Percentiles rank a stretch among this genome's conserved stretches.
Evolutionary conservation across 1,284 basidiomycete species (phyloP).

Genomic region (Mycena citricolor): DNA sequence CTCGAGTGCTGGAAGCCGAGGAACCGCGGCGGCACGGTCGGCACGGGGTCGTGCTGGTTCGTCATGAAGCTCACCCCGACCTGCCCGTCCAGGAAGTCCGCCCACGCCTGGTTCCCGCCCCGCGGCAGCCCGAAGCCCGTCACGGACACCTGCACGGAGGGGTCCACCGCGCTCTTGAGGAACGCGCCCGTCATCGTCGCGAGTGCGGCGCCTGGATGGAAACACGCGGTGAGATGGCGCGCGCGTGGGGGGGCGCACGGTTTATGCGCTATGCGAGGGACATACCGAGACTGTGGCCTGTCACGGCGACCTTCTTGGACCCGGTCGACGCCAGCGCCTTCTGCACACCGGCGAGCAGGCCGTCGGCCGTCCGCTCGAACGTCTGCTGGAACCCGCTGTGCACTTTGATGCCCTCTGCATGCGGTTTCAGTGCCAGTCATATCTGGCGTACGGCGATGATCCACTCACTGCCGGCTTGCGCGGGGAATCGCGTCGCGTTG

Average conservation of each 20-base stretch:
- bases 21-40: constrained; percentile 34
- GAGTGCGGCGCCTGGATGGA: constrained; percentile 39
- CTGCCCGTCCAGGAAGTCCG: constrained; percentile 41
- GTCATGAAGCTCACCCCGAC: constrained; percentile 33
- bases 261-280: not conserved
- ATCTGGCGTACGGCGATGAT: not conserved
- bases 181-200: constrained; percentile 45
- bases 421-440: not conserved
- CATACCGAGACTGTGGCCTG: constrained; percentile 41
- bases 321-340: constrained; percentile 34
- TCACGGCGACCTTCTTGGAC: constrained; percentile 39
- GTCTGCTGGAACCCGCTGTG: constrained; percentile 48
- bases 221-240: not conserved
- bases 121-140: constrained; percentile 47
- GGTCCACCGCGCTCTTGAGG: constrained; percentile 39
- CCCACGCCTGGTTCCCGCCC: constrained; percentile 44
- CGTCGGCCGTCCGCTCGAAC: constrained; percentile 43
- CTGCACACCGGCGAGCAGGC: constrained; percentile 39
- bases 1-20: constrained; percentile 34
- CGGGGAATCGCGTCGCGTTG: constrained; percentile 41
- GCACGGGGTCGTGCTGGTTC: constrained; percentile 42
- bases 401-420: constrained; percentile 31
- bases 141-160: constrained; percentile 35
- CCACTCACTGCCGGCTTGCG: constrained; percentile 26
- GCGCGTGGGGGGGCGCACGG: not conserved